phyloP scores from a whole-genome alignment of 2,329 filamentous ascomycete genomes.

The Cytospora leucostoma region DNA sequence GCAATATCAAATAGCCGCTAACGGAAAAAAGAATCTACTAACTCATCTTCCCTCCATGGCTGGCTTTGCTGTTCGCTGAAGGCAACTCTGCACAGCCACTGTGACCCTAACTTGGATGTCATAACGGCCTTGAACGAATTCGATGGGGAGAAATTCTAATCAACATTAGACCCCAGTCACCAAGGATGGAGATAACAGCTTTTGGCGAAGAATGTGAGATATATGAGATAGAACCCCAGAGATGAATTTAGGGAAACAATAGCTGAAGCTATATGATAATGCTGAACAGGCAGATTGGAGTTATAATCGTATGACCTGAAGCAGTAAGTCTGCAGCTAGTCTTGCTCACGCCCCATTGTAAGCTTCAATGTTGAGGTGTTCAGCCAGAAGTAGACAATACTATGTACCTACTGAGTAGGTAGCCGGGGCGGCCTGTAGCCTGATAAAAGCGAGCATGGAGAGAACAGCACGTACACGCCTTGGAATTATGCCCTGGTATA shows the following conservation, averaged over 20 bases:
- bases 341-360: slow-evolving; percentile 42
- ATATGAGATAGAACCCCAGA: too few relatives aligned
- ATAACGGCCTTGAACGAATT: slow-evolving; percentile 50
- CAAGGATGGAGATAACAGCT: too few relatives aligned
- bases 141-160: slow-evolving; percentile 51
- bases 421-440: slow-evolving; percentile 54
- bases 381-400: slow-evolving; percentile 56
- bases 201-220: too few relatives aligned
- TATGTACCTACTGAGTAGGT: too few relatives aligned
- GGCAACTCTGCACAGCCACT: slow-evolving; percentile 53
- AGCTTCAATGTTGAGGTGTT: slow-evolving; percentile 57
- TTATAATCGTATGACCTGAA: slow-evolving; percentile 51
- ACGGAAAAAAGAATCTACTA: too few relatives aligned
- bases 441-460: slow-evolving; percentile 54
- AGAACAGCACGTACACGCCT: slow-evolving; percentile 45
- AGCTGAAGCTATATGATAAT: slow-evolving; percentile 51
- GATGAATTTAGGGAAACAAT: too few relatives aligned
- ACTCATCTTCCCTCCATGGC: too few relatives aligned
- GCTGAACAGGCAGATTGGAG: slow-evolving; percentile 57
- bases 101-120: slow-evolving; percentile 46
- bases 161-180: slow-evolving; percentile 47
- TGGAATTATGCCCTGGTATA: slow-evolving; percentile 42
- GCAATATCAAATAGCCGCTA: too few relatives aligned
- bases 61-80: slow-evolving; percentile 34
- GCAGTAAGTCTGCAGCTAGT: slow-evolving; percentile 42